Conservation (phyloP, 2,329 filamentous ascomycete genomes). For the Exophiala sideris region DNA sequence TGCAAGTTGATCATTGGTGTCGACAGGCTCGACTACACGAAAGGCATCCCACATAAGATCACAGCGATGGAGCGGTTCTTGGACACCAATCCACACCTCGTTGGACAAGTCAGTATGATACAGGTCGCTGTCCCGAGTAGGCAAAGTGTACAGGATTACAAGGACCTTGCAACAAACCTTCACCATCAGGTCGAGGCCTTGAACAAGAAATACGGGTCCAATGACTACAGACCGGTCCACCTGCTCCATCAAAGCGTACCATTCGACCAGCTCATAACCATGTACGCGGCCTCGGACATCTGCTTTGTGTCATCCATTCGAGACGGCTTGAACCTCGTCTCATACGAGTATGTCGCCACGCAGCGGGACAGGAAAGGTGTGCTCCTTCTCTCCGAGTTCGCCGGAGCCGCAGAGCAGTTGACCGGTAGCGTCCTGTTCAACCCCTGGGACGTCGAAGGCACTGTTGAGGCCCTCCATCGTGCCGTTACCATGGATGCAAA, state of each 20-base stretch:
- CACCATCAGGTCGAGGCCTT: slow-evolving; percentile 43
- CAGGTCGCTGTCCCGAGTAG: slow-evolving; percentile 83
- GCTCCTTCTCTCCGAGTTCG: slow-evolving; percentile 92
- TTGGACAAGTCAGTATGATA: slow-evolving; percentile 83
- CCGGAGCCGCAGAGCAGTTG: slow-evolving; percentile 59
- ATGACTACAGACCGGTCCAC: slow-evolving; percentile 88
- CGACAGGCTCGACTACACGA: slow-evolving; percentile 83
- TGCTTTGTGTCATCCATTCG: slow-evolving; percentile 91
- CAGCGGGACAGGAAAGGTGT: slow-evolving; percentile 83
- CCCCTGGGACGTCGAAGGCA: slow-evolving; percentile 4
- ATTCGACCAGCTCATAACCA: slow-evolving; percentile 81
- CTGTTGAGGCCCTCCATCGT: background rate
- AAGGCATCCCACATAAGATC: slow-evolving; percentile 92
- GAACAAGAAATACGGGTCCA: slow-evolving; percentile 81
- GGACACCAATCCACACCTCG: slow-evolving; percentile 84
- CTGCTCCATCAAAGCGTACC: slow-evolving; percentile 70
- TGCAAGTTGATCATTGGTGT: slow-evolving; percentile 93
- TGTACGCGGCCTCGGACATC: slow-evolving; percentile 77
- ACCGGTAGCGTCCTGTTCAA: slow-evolving; percentile 3
- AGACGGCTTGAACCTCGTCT: slow-evolving; percentile 97
- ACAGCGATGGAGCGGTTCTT: slow-evolving; percentile 91
- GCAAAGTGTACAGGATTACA: slow-evolving; percentile 67
- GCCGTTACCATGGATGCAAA: slow-evolving; percentile 1
- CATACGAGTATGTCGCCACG: slow-evolving; percentile 87
- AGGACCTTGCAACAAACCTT: slow-evolving; percentile 44